Evolutionary conservation across 345 rosid genomes (phyloP).

Genomic region (Eucalyptus pumila): DNA sequence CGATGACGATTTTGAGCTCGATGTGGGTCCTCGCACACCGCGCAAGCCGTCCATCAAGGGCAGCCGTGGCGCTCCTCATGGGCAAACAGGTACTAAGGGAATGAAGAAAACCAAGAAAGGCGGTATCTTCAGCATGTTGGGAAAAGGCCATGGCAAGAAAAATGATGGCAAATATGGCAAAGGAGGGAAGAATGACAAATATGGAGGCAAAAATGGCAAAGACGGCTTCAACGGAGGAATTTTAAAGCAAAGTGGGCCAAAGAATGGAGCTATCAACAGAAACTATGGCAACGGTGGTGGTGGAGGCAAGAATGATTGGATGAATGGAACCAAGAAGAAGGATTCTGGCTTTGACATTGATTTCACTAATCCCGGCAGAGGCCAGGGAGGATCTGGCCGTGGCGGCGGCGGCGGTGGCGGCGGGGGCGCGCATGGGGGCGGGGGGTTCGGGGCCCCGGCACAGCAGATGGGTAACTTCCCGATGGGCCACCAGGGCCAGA

Average conservation of each 20-base stretch:
- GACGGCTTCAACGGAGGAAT: background rate
- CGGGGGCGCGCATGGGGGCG: background rate
- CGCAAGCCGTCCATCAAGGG: slow-evolving; percentile 4
- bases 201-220: background rate
- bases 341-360: background rate
- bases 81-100: slow-evolving; percentile 16
- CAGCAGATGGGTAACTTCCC: slow-evolving; percentile 9
- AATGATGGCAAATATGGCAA: slow-evolving; percentile 4
- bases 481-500: slow-evolving; percentile 6
- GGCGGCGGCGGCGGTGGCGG: background rate
- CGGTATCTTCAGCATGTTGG: slow-evolving; percentile 32
- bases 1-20: slow-evolving; percentile 19
- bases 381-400: background rate
- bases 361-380: background rate
- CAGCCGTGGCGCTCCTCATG: slow-evolving; percentile 18
- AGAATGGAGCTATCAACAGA: background rate
- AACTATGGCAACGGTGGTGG: background rate
- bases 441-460: slow-evolving; percentile 6
- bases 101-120: slow-evolving; percentile 27
- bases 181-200: slow-evolving; percentile 11
- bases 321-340: background rate
- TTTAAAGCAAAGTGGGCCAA: background rate
- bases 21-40: background rate
- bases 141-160: background rate
- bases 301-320: background rate